Conservation (phyloP, 768 basidiomycete genomes). For the Rickenella mellea region DNA sequence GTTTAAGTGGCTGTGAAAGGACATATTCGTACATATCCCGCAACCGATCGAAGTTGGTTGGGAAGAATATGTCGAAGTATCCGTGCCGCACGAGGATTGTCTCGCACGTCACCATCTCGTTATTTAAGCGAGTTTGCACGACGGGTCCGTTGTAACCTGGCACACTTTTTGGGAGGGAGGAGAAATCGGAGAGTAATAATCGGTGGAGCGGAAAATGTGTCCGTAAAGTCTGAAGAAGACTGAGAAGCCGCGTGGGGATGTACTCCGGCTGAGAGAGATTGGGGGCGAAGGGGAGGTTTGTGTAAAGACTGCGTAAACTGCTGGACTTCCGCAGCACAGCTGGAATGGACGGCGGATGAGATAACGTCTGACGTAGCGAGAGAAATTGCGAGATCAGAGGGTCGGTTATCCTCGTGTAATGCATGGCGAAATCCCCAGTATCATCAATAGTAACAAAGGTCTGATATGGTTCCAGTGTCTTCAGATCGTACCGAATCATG, state of each 20-base stretch:
- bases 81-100: constrained; percentile 91
- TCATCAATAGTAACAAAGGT: constrained; percentile 71
- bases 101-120: constrained; percentile 78
- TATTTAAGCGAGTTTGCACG: constrained; percentile 86
- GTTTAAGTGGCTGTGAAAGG: constrained; percentile 46
- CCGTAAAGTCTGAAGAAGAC: constrained; percentile 75
- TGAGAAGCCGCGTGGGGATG: constrained; percentile 84
- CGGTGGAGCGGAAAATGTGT: constrained; percentile 84
- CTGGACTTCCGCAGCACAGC: constrained; percentile 45
- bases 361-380: constrained; percentile 48
- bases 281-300: constrained; percentile 75
- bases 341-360: constrained; percentile 48
- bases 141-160: constrained; percentile 77
- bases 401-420: constrained; percentile 80
- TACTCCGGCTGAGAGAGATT: constrained; percentile 86
- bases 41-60: constrained; percentile 78
- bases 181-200: constrained; percentile 92
- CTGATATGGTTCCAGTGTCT: constrained; percentile 75
- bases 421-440: constrained; percentile 71
- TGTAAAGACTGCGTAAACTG: constrained; percentile 53
- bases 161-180: constrained; percentile 76
- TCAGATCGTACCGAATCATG: constrained; percentile 80
- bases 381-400: constrained; percentile 77
- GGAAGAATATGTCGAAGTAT: constrained; percentile 98
- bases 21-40: constrained; percentile 86